These are phyloP conservation scores for Prosopis cineraria DNA, from an alignment of 306 rosid species.

Conservation along the genomic window DNA sequence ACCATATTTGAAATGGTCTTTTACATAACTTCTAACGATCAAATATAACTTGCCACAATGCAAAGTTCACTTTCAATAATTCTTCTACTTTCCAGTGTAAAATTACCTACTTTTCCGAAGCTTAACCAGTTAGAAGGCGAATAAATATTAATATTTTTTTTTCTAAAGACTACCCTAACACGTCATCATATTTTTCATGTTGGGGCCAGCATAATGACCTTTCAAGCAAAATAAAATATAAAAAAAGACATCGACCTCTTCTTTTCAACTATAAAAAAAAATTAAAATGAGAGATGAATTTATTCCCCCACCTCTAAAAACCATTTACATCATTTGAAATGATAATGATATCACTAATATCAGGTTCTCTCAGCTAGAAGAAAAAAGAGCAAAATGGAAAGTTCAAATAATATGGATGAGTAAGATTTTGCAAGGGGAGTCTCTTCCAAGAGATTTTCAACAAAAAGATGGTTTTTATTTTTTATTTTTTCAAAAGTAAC, in stretches of 20 bases:
- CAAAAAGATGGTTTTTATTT: no score
- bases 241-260: background rate
- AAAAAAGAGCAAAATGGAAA: no score
- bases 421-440: no score
- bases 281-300: background rate
- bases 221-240: no score
- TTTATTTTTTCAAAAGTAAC: no score
- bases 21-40: background rate
- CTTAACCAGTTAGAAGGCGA: background rate
- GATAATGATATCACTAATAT: no score
- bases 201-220: background rate
- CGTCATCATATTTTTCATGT: background rate
- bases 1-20: background rate
- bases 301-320: background rate
- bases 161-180: background rate
- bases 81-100: background rate
- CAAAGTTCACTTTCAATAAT: background rate
- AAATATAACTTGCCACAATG: background rate
- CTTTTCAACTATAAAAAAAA: background rate
- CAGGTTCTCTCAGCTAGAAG: no score
- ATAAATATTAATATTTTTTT: constrained; percentile 8
- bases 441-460: no score
- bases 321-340: no score
- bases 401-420: no score
- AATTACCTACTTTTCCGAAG: background rate